phyloP scores from a whole-genome alignment of 148 eudicot species.

The Dianthus caryophyllus region DNA sequence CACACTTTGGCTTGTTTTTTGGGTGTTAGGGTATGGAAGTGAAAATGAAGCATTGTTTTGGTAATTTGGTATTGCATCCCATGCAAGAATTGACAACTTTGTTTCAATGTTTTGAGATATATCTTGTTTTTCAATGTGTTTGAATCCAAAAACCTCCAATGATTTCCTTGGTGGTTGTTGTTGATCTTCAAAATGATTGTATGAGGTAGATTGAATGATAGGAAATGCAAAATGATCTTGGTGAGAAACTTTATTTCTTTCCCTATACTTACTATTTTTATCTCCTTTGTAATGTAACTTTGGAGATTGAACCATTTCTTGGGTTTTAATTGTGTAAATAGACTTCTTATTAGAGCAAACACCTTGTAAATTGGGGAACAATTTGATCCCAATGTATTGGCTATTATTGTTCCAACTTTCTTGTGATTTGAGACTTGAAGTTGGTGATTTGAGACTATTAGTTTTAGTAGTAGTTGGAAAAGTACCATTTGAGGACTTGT shows the following conservation, averaged over 20 bases:
- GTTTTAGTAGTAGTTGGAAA: constrained; percentile 12
- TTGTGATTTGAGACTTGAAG: constrained; percentile 42
- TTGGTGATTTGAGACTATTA: constrained; percentile 26
- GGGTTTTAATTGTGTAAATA: constrained; percentile 20
- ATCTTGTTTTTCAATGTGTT: constrained; percentile 30
- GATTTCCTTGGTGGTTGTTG: constrained; percentile 44
- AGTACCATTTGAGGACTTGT: constrained; percentile 11
- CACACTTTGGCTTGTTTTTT: constrained; percentile 17
- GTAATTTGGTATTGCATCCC: constrained; percentile 75
- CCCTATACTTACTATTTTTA: constrained; percentile 4
- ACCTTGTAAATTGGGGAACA: constrained; percentile 39
- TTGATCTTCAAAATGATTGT: constrained; percentile 23
- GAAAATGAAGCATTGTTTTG: constrained; percentile 12
- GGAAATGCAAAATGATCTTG: constrained; percentile 37
- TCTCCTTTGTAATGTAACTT: constrained; percentile 11
- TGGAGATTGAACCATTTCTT: constrained; percentile 11
- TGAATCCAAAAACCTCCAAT: constrained; percentile 60
- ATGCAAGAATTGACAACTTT: constrained; percentile 56
- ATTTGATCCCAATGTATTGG: constrained; percentile 40
- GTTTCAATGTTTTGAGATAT: constrained; percentile 43
- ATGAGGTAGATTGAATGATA: constrained; percentile 19
- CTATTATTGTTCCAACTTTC: constrained; percentile 39
- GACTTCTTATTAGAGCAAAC: constrained; percentile 52
- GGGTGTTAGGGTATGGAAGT: constrained; percentile 19
- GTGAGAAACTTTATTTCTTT: constrained; percentile 20